Evolutionary conservation across 192 early-diverging fungal genomes (phyloP), one percentile per base, ranked within the genome.

Genomic region (Spizellomyces sp.): DNA sequence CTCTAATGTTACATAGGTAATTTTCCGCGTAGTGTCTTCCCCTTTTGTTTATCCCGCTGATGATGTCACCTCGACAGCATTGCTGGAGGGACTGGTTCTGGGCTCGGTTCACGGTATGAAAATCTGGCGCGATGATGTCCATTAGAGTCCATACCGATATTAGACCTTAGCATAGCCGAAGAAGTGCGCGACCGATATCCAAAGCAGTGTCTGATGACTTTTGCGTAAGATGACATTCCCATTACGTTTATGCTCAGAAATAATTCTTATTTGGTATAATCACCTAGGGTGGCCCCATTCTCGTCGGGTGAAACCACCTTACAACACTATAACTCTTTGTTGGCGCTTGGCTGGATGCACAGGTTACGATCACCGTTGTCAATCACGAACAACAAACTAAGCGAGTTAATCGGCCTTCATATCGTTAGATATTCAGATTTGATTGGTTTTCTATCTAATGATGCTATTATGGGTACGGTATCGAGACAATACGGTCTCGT

Each of bases 11-110:
- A 15, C 78, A 81, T 52, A 77, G 79, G 76, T 78, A 54, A n/a
- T 54, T 54, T 4, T 54, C 50, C 17, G 50, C 14, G 50, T n/a
- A 19, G 50, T 2, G 17, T 54, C 50, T 54, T 12, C 4, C 14
- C n/a, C 17, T 54, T 0, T 54, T 19, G 27, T 36, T 6, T 12
- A 10, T 10, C 44, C 5, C 19, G 19, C n/a, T 69, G 60, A 5
- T 74, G 15, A 15, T 58, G 58, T 48, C n/a, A 46, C 60, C 46
- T 43, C 46, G 9, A 4, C 61, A 79, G 76, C 48, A 67, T 80
- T 10, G 81, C 81, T 8, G 81, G 81, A 6, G 82, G 82, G 0
- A 83, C 82, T 9, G 82, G 82, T 0, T 76, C 79, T 27, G 82
- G 82, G 0, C 48, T 83, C 5, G 79, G 82, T 9, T 83, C 82